Conservation (phyloP, 2,329 filamentous ascomycete genomes). For the Metarhizium anisopliae region DNA sequence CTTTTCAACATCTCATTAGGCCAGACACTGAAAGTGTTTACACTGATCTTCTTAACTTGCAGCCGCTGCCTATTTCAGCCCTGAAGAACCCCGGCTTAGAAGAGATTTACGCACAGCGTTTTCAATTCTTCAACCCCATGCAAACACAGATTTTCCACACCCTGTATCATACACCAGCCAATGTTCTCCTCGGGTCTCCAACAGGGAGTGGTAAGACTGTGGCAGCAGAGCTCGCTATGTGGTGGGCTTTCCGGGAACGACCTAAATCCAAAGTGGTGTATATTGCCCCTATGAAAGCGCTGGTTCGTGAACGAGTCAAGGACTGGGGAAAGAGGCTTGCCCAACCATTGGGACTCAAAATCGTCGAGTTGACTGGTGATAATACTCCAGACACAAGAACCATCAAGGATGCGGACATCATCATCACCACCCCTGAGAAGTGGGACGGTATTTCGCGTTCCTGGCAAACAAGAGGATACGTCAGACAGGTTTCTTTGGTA, state of each 20-base stretch:
- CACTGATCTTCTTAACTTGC: slow-evolving; percentile 84
- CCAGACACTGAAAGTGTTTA: slow-evolving; percentile 97
- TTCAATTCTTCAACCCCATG: slow-evolving; percentile 98
- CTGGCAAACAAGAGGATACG: slow-evolving; percentile 96
- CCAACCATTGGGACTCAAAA: slow-evolving; percentile 71
- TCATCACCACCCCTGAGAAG: slow-evolving; percentile 98
- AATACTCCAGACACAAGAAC: slow-evolving; percentile 96
- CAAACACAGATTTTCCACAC: slow-evolving; percentile 98
- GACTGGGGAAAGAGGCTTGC: slow-evolving; percentile 86
- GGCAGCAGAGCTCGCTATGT: slow-evolving; percentile 94
- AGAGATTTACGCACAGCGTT: slow-evolving; percentile 78
- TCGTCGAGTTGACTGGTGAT: slow-evolving; percentile 93
- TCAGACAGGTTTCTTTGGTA: slow-evolving; percentile 86
- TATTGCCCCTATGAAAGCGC: slow-evolving; percentile 97
- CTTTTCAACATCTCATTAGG: slow-evolving; percentile 94
- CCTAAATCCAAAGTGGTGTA: slow-evolving; percentile 97
- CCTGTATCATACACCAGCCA: slow-evolving; percentile 83
- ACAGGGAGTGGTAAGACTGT: slow-evolving; percentile 98
- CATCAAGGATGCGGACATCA: slow-evolving; percentile 92
- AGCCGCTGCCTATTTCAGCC: slow-evolving; percentile 78
- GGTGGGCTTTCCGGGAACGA: slow-evolving; percentile 95
- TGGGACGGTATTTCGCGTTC: slow-evolving; percentile 99
- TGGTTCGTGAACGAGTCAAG: slow-evolving; percentile 90
- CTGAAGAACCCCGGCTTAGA: slow-evolving; percentile 82
- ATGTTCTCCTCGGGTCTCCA: slow-evolving; percentile 89